These are phyloP conservation scores for Mortierella sp. DNA, from an alignment of 371 early-diverging fungal species.

Conservation along the genomic window DNA sequence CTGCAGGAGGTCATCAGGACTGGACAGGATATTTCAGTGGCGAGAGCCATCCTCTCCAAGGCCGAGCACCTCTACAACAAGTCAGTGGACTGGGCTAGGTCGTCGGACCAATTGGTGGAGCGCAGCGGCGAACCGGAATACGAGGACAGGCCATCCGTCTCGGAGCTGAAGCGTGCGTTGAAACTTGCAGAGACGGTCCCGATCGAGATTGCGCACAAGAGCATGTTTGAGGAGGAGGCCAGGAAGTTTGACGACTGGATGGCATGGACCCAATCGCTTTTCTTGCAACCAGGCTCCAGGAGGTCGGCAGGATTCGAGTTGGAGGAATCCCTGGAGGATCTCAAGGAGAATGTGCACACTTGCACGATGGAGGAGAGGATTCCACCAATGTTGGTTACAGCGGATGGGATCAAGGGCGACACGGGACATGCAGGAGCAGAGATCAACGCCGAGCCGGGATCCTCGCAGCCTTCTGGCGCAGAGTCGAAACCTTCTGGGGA, in stretches of 20 bases:
- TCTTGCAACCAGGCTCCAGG: constrained; percentile 22
- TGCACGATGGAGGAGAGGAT: constrained; percentile 39
- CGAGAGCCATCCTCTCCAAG: constrained; percentile 39
- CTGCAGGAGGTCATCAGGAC: constrained; percentile 44
- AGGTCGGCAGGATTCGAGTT: constrained; percentile 20
- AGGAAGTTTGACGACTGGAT: constrained; percentile 50
- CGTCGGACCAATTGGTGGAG: constrained; percentile 27
- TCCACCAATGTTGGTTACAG: neutral
- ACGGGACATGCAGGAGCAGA: neutral
- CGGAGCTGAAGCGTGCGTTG: constrained; percentile 45
- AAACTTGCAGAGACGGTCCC: constrained; percentile 38
- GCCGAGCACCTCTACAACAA: constrained; percentile 47
- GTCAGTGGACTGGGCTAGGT: constrained; percentile 43
- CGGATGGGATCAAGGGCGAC: neutral
- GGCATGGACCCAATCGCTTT: constrained; percentile 22
- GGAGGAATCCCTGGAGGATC: constrained; percentile 40
- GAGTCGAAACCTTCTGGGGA: neutral
- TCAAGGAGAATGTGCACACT: constrained; percentile 42
- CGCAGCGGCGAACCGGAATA: constrained; percentile 31
- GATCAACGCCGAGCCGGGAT: neutral
- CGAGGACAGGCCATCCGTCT: constrained; percentile 31
- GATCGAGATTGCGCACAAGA: constrained; percentile 28
- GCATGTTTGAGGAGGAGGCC: constrained; percentile 34
- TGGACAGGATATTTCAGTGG: constrained; percentile 39
- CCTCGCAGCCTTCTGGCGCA: neutral